Evolutionary conservation across 208 protist species (phyloP).

Genomic region (Wallacemonas sp.): DNA sequence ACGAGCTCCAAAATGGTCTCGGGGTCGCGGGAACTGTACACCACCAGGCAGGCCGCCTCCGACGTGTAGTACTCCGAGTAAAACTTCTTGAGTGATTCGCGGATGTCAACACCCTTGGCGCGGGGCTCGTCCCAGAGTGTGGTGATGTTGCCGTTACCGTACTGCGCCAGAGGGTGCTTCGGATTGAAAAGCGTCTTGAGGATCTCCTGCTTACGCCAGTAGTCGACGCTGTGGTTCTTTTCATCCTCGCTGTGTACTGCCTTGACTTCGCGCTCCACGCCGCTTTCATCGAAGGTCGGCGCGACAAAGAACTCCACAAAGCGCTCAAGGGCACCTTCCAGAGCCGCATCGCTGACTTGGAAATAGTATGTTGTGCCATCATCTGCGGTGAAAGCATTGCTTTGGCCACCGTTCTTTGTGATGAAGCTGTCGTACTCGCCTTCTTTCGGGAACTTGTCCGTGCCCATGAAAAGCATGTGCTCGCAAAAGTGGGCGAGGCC

Average conservation of each 20-base stretch:
- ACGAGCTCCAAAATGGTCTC: conserved; percentile 46
- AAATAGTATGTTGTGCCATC: conserved; percentile 91
- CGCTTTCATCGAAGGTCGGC: conserved; percentile 81
- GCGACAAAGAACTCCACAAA: conserved; percentile 95
- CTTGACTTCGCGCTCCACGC: conserved; percentile 85
- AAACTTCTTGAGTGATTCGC: conserved; percentile 61
- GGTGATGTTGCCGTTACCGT: conserved; percentile 87
- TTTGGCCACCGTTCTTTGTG: conserved; percentile 61
- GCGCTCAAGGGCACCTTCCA: conserved; percentile 87
- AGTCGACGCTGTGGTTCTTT: conserved; percentile 89
- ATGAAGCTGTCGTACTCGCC: conserved; percentile 81
- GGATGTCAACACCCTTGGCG: conserved; percentile 54
- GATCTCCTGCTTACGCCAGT: conserved; percentile 80
- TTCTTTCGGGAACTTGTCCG: conserved; percentile 91
- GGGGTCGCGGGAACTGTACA: conserved; percentile 45
- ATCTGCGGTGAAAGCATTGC: conserved; percentile 88
- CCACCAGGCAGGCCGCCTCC: conserved; percentile 43
- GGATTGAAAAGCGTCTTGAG: conserved; percentile 48
- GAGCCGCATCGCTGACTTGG: conserved; percentile 50
- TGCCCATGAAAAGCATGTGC: conserved; percentile 96
- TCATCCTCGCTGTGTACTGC: conserved; percentile 94
- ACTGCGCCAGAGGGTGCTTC: conserved; percentile 73
- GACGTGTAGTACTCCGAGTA: conserved; percentile 70
- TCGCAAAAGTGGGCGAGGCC: conserved; percentile 93
- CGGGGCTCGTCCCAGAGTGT: conserved; percentile 73